Base-by-base conservation (phyloP, 352 stramenopile species). In the Saprolegnia parasitica region DNA sequence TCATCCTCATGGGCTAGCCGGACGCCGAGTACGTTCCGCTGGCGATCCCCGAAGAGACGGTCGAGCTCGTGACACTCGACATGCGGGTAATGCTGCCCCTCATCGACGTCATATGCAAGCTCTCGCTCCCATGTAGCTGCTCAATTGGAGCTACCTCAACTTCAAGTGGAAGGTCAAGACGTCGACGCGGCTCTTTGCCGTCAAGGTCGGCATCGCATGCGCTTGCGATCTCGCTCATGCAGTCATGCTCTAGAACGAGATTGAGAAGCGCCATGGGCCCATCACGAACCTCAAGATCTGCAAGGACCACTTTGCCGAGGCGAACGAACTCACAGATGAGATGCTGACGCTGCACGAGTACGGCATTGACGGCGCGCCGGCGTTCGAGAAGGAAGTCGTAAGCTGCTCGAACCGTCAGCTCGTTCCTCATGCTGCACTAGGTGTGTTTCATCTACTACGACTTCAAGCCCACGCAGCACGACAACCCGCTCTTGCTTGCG, bases 61-160 rank as follows among this genome's bases (percentile, higher is more conserved):
- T 77, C 0, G 76, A 81, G 65, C 83, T 80, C 68, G 79, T 86
- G 68, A 84, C 79, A 16, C 76, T 86, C 15, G 79, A 86, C 42
- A 81, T 86, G 79, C 76, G 79, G 46, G 78, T 84, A 78, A n/a
- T 23, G 46, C 42, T 16, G 16, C 4, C 8, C n/a, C 5, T 35
- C 37, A 9, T 62, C 20, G 37, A 13, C 29, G 5, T 35, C 37
- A 0, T 18, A 57, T 57, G 42, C 56, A 62, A 40, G 42, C 21
- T 62, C 11, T 24, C 16, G 49, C 23, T 45, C 13, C 24, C 54
- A 20, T 47, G 73, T 60, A 84, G 78, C 73, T 87, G 49, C 74
- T 87, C 47, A 87, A 86, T 62, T 87, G 80, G 80, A 80, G 75
- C 56, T 87, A 86, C 52, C 76, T 87, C 67, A 85, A 86, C 73